A percentile compares a stretch with the other conserved stretches of the same genome.
Conservation (phyloP, 495 filamentous ascomycete species). For the Podospora sp. region DNA sequence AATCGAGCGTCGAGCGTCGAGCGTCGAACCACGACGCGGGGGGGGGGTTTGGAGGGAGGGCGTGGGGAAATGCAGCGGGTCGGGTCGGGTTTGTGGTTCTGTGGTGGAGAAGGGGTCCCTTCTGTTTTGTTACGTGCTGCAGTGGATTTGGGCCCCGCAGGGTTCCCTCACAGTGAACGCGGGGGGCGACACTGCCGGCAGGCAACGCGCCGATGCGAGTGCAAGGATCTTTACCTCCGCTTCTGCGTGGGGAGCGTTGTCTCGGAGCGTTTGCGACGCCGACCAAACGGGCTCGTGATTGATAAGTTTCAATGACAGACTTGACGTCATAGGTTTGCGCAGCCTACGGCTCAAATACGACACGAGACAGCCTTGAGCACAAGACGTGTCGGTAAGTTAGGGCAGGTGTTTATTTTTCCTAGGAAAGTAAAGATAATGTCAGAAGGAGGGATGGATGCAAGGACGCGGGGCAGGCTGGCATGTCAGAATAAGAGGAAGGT, state of each 20-base stretch:
- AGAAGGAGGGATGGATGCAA: neutral
- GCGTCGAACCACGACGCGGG: neutral
- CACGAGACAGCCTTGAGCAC: neutral
- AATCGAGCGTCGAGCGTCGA: neutral
- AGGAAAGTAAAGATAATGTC: neutral
- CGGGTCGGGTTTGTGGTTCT: neutral
- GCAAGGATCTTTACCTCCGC: conserved; percentile 2
- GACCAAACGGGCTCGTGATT: conserved; percentile 1
- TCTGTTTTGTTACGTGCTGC: neutral
- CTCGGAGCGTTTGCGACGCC: conserved; percentile 4
- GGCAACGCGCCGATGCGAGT: conserved; percentile 6
- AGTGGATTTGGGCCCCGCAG: neutral
- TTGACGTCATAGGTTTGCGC: conserved; percentile 10
- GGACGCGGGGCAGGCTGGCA: neutral
- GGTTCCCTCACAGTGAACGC: neutral
- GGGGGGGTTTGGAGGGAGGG: too few relatives aligned
- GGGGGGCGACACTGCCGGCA: conserved; percentile 1
- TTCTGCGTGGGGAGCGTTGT: conserved; percentile 1
- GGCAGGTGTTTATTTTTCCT: neutral
- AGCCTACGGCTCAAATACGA: neutral
- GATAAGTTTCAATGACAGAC: neutral
- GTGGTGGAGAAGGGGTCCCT: conserved; percentile 1
- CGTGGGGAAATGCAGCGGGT: conserved; percentile 3
- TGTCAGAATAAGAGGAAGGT: neutral
- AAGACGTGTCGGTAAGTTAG: neutral